Evolutionary conservation across 2,329 filamentous ascomycete genomes (phyloP).

Genomic region (Didymella lethalis): DNA sequence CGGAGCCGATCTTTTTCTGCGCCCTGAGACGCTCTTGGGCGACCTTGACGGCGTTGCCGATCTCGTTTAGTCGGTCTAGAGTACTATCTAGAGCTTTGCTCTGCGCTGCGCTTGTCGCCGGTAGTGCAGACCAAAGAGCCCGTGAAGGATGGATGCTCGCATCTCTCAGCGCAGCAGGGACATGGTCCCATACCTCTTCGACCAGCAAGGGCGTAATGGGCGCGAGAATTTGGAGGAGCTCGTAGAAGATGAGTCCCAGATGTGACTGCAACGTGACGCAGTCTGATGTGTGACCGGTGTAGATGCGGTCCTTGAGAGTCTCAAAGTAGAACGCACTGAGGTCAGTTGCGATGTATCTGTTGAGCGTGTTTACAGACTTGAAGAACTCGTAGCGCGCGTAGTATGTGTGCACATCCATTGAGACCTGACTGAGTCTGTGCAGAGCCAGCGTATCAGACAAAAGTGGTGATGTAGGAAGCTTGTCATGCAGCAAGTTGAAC

Average conservation of each 20-base stretch:
- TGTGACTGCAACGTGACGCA: constrained; percentile 65
- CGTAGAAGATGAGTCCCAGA: constrained; percentile 69
- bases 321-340: constrained; percentile 96
- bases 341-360: constrained; percentile 81
- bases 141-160: constrained; percentile 38
- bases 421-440: constrained; percentile 73
- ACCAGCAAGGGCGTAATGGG: constrained; percentile 85
- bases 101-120: constrained; percentile 1
- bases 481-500: constrained; percentile 30
- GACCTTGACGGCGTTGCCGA: constrained; percentile 74
- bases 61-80: constrained; percentile 53
- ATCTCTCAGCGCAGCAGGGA: constrained; percentile 68
- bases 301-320: constrained; percentile 87
- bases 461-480: constrained; percentile 18
- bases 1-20: constrained; percentile 78
- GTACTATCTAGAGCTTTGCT: constrained; percentile 30
- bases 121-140: constrained; percentile 35
- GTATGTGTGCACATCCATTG: constrained; percentile 68
- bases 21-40: constrained; percentile 76
- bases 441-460: constrained; percentile 72
- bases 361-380: constrained; percentile 75
- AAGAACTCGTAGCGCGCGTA: constrained; percentile 82
- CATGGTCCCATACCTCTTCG: constrained; percentile 85
- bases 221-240: constrained; percentile 78
- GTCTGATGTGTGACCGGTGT: constrained; percentile 77